Conservation (phyloP, 2,329 filamentous ascomycete species). For the Trichocomaceae sp. region DNA sequence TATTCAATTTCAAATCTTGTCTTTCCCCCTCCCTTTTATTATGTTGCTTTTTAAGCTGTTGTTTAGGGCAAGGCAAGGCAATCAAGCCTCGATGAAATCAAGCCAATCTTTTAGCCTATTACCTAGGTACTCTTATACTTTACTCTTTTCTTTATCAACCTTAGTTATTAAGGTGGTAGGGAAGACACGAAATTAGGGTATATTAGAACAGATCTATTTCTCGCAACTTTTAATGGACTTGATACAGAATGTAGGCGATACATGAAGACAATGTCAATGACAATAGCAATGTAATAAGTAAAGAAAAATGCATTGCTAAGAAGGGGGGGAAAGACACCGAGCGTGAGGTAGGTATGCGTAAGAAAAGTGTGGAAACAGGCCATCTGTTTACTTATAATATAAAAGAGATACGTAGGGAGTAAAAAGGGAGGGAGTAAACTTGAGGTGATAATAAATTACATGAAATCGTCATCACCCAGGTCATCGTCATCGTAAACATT, state of each 20-base stretch:
- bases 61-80: not conserved
- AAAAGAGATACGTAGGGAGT: not conserved
- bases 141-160: not conserved
- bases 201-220: not conserved
- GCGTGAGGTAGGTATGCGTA: constrained; percentile 10
- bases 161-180: not conserved
- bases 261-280: not conserved
- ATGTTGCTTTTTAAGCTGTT: constrained; percentile 12
- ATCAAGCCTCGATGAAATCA: not conserved
- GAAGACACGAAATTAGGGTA: not conserved
- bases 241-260: not conserved
- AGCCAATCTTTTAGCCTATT: not conserved
- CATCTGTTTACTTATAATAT: not conserved
- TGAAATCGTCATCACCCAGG: constrained; percentile 56
- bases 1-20: constrained; percentile 34
- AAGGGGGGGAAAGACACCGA: constrained; percentile 5
- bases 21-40: constrained; percentile 26
- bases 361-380: not conserved
- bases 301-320: not conserved
- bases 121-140: no score
- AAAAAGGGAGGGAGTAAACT: not conserved
- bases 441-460: constrained; percentile 29
- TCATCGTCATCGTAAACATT: constrained; percentile 78
- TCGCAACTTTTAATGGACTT: not conserved
- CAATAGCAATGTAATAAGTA: no score